Evolutionary conservation across 805 yeast genomes (phyloP), one percentile per base, ranked within the genome.

Genomic region (Candida golubevii): DNA sequence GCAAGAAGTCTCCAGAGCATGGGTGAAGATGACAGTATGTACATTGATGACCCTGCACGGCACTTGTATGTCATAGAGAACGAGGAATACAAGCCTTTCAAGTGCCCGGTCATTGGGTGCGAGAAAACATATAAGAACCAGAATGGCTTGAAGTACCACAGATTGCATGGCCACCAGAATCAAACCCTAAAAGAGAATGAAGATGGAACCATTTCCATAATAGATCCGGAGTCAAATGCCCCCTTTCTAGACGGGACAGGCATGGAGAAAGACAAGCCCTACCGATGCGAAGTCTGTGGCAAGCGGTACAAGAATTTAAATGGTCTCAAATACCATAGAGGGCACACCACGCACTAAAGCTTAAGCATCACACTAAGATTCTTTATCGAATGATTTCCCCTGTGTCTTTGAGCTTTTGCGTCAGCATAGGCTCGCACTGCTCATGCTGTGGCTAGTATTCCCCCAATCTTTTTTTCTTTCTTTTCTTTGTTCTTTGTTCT

Each of bases 21-120:
- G 69, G 70, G 62, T 45, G 47, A 45, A n/a, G 50, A 48, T 35
- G 79, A 75, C 53, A 82, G 82, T 46, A 83, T 84, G 72, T 89
- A 89, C 64, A 90, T 93, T 39, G 97, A 91, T 66, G 97, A 93
- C 64, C 99, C 98, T 0, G 97, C 97, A 1, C 78, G 98, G 51
- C 93, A 90, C 61, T 69, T 91, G 47, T 91, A 93, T 61, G 96
- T 90, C 30, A 83, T 87, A 72, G 97, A 90, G 66, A 83, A 82
- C 50, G 90, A 87, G 46, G 97, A 90, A 55, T 86, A 88, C 62
- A 83, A 93, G 65, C 99, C 99, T 28, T 93, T 84, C 71, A 89
- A 85, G 63, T 93, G 99, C 70, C 99, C 98, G 0, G 99, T 93
- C 36, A 86, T 89, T 59, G 99, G 99, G 7, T 93, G 99, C 67